phyloP scores from a whole-genome alignment of 2,329 filamentous ascomycete species.

The Alternaria longipes region DNA sequence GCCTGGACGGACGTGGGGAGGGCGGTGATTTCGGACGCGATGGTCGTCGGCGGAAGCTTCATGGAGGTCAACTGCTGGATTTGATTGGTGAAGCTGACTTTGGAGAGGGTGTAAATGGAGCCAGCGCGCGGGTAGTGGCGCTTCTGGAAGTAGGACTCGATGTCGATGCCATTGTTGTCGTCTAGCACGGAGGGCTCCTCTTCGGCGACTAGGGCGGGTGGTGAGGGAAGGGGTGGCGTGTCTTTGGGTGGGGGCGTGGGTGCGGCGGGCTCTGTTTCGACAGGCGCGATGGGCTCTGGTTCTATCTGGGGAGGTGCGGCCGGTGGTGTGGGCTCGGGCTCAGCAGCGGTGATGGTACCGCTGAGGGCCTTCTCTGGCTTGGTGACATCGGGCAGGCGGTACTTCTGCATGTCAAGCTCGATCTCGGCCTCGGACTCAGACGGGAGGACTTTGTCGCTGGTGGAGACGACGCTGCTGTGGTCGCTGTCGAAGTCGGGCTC shows the following conservation, averaged over 20 bases:
- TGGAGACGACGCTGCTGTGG: constrained; percentile 58
- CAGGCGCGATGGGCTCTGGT: constrained; percentile 1
- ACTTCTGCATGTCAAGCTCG: constrained; percentile 72
- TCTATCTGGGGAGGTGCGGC: constrained; percentile 23
- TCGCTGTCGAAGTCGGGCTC: constrained; percentile 56
- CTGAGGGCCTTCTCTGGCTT: constrained; percentile 65
- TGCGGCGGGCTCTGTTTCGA: constrained; percentile 2
- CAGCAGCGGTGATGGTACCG: constrained; percentile 46
- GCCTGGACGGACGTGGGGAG: constrained; percentile 88
- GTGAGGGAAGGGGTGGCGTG: constrained; percentile 37
- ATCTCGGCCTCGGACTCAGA: constrained; percentile 59
- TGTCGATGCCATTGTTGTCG: constrained; percentile 56
- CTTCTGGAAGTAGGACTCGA: constrained; percentile 72
- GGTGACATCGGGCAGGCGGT: constrained; percentile 75
- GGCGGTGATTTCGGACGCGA: constrained; percentile 83
- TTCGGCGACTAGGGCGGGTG: constrained; percentile 48
- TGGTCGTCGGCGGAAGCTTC: constrained; percentile 83
- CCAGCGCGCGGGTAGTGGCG: constrained; percentile 69
- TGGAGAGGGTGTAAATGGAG: constrained; percentile 92
- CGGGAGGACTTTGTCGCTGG: constrained; percentile 64
- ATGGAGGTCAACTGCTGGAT: constrained; percentile 91
- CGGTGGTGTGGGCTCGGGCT: constrained; percentile 51
- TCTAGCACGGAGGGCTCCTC: constrained; percentile 47
- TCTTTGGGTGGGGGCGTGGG: constrained; percentile 21
- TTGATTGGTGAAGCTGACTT: constrained; percentile 91